Conservation (phyloP, 257 asterid species). For the Mitragyna speciosa region DNA sequence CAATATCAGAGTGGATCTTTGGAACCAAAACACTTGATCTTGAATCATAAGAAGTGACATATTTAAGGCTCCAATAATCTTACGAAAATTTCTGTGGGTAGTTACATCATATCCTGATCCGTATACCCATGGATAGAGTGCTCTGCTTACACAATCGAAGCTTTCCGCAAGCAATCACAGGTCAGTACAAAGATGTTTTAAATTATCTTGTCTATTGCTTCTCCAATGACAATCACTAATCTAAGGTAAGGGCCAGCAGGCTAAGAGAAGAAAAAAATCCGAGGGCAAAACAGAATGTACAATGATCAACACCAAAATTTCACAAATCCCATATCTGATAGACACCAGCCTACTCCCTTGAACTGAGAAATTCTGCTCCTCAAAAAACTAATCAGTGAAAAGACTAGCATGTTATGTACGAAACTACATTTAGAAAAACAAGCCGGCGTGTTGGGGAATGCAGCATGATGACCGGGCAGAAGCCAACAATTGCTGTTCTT, state of each 20-base stretch:
- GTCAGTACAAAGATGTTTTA: slow-evolving; percentile 21
- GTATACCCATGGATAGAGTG: slow-evolving; percentile 24
- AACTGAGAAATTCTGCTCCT: slow-evolving; percentile 38
- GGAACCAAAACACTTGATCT: neutral
- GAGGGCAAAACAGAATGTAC: slow-evolving; percentile 33
- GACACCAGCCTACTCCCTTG: slow-evolving; percentile 33
- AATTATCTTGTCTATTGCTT: slow-evolving; percentile 40
- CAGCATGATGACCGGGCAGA: slow-evolving; percentile 38
- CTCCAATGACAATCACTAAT: slow-evolving; percentile 47
- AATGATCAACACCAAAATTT: slow-evolving; percentile 39
- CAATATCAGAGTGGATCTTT: neutral
- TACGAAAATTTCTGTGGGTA: slow-evolving; percentile 19
- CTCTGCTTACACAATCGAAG: slow-evolving; percentile 18
- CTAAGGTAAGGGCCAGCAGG: slow-evolving; percentile 27
- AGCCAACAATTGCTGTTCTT: slow-evolving; percentile 26
- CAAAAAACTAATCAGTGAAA: slow-evolving; percentile 19
- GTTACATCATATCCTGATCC: slow-evolving; percentile 30
- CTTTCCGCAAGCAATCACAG: slow-evolving; percentile 1
- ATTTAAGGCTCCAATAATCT: slow-evolving; percentile 9
- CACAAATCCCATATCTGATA: slow-evolving; percentile 26
- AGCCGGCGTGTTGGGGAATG: slow-evolving; percentile 23
- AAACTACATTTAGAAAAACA: slow-evolving; percentile 29
- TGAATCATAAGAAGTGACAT: neutral
- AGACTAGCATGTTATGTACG: slow-evolving; percentile 35
- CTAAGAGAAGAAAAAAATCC: slow-evolving; percentile 5